Conservation (phyloP, 768 basidiomycete genomes). For the Pulveroboletus sp. region DNA sequence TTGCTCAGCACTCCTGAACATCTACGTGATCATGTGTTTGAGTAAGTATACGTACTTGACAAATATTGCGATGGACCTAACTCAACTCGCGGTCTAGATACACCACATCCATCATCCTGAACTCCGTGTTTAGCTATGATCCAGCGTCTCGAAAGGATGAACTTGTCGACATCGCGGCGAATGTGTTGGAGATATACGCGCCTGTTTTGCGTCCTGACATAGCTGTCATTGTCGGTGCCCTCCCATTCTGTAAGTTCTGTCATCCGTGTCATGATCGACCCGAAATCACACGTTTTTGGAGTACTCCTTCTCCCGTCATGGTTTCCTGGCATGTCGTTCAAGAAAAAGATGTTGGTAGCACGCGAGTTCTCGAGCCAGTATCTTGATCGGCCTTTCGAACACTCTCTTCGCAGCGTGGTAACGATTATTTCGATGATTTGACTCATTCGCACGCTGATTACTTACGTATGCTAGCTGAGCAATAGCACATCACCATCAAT, state of each 20-base stretch:
- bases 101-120: too few relatives aligned
- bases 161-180: neutral
- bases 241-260: constrained; percentile 12
- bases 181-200: neutral
- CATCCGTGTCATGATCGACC: too few relatives aligned
- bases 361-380: constrained; percentile 8
- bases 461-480: neutral
- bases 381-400: constrained; percentile 26
- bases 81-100: too few relatives aligned
- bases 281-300: too few relatives aligned
- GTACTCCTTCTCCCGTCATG: constrained; percentile 20
- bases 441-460: neutral
- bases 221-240: constrained; percentile 9
- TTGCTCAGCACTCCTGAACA: too few relatives aligned
- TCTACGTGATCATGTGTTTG: too few relatives aligned
- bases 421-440: neutral
- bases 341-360: constrained; percentile 5
- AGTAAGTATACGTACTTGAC: too few relatives aligned
- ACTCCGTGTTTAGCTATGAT: too few relatives aligned
- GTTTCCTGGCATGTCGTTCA: constrained; percentile 20
- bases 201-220: neutral
- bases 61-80: too few relatives aligned
- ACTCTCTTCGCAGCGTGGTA: constrained; percentile 17
- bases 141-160: too few relatives aligned
- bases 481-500: constrained; percentile 3